Evolutionary conservation across 768 basidiomycete genomes (phyloP).

Genomic region (Auricularia auricula-judae): DNA sequence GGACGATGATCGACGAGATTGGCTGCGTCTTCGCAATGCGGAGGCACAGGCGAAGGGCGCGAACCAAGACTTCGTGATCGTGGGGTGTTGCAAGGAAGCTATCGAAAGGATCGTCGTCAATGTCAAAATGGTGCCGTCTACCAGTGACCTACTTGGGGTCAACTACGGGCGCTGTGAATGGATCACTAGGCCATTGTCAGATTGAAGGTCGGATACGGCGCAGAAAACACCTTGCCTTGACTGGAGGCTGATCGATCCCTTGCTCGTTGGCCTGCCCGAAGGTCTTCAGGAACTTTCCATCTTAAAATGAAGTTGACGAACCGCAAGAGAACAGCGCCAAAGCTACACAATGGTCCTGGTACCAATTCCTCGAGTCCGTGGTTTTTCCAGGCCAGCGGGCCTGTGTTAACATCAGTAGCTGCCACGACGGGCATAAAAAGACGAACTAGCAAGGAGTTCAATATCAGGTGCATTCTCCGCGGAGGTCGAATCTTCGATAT

Average conservation of each 20-base stretch:
- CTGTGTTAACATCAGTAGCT: background rate
- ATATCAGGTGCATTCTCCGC: constrained; percentile 24
- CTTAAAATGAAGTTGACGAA: constrained; percentile 6
- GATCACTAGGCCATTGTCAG: background rate
- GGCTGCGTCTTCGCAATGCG: constrained; percentile 29
- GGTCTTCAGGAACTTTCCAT: background rate
- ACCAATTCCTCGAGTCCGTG: background rate
- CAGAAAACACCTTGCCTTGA: background rate
- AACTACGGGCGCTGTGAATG: constrained; percentile 4
- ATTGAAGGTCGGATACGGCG: too few relatives aligned
- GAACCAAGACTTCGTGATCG: constrained; percentile 28
- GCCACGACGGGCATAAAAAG: background rate
- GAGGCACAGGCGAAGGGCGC: constrained; percentile 28
- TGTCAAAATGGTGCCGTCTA: background rate
- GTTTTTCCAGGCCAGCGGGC: background rate
- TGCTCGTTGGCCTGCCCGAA: constrained; percentile 5
- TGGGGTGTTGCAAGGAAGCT: constrained; percentile 34
- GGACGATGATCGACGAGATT: constrained; percentile 30
- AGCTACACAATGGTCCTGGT: background rate
- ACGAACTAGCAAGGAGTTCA: constrained; percentile 16
- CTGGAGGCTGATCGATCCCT: background rate
- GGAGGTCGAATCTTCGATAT: constrained; percentile 21
- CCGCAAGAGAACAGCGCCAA: constrained; percentile 19
- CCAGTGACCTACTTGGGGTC: constrained; percentile 6
- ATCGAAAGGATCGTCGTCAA: constrained; percentile 6